Base-by-base conservation (phyloP, 805 yeast genomes). In the Clavispora asparagi region DNA sequence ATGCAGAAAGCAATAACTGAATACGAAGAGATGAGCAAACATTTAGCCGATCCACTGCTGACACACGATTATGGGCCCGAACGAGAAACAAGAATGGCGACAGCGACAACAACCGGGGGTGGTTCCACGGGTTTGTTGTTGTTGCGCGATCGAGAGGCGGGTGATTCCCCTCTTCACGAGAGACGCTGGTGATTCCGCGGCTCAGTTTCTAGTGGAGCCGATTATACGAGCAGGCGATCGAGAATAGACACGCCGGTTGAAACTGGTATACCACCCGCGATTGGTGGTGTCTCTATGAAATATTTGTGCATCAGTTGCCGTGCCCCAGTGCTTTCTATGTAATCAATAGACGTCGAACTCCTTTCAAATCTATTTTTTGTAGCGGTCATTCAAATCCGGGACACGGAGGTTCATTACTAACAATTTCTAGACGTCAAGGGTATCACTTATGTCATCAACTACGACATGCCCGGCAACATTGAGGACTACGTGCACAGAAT, bases 401-500 rank as follows among this genome's bases (percentile, higher is more conserved):
- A n/a, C 12, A 14, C 42, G 29, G 19, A 7, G 27, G 12, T 27
- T 19, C 37, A 39, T 9, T 66, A 69, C 71, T 67, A 67, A 68
- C 72, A 29, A 33, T 44, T 19, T 61, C 45, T 68, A 91, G 99
- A 94, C 75, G 99, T 94, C 71, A 94, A 94, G 78, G 99, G 97
- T 69, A 88, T 94, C 67, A 85, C 91, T 59, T 83, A 76, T 62
- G 99, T 94, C 51, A 79, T 94, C 67, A 94, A 94, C 82, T 89
- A 79, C 64, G 98, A 92, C 70, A 92, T 92, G 91, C 98, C 99
- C 64, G 90, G 88, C 71, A 92, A 92, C 74, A 88, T 91, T 65
- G 99, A 94, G 78, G 98, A 94, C 75, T 92, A 92, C 68, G 97
- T 92, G 53, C 99, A 92, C 71, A 83, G 99, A 76, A 94, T 92